Percentiles rank a stretch among this genome's conserved stretches.
Evolutionary conservation across 2,329 filamentous ascomycete genomes (phyloP).

Genomic region (Penicillium sp.): DNA sequence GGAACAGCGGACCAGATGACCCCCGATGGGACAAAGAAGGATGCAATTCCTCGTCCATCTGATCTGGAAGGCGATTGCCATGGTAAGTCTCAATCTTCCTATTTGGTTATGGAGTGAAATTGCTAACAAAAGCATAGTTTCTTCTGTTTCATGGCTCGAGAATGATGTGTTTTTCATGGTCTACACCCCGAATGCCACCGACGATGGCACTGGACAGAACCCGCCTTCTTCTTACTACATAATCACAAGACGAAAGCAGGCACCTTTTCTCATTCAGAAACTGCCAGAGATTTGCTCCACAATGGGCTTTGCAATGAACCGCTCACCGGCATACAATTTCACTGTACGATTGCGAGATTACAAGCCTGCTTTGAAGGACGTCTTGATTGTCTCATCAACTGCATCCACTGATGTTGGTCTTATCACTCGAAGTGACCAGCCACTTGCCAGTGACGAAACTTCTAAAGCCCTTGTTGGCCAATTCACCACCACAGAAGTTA

Average conservation of each 20-base stretch:
- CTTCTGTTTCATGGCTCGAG: constrained; percentile 82
- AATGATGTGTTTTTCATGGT: constrained; percentile 81
- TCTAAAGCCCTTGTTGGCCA: constrained; percentile 62
- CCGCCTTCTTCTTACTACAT: constrained; percentile 75
- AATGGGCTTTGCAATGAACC: constrained; percentile 60
- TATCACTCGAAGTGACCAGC: constrained; percentile 69
- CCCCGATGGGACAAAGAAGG: constrained; percentile 74
- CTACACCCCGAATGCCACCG: constrained; percentile 64
- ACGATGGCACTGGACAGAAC: constrained; percentile 52
- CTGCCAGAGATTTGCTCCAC: constrained; percentile 72
- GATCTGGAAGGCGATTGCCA: constrained; percentile 63
- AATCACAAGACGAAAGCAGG: constrained; percentile 65
- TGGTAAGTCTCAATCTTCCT: constrained; percentile 51
- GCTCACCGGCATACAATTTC: constrained; percentile 72
- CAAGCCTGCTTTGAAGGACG: constrained; percentile 74
- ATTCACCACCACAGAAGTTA: constrained; percentile 60
- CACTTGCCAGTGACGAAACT: constrained; percentile 62
- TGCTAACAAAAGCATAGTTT: constrained; percentile 51
- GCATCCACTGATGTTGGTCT: constrained; percentile 76
- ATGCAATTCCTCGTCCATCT: constrained; percentile 74
- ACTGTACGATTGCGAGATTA: constrained; percentile 77
- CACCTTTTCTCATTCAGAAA: constrained; percentile 70
- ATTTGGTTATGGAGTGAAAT: background rate
- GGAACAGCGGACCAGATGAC: constrained; percentile 82
- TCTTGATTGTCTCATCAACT: constrained; percentile 80